Evolutionary conservation across 768 basidiomycete species (phyloP).

Genomic region (Leucocoprinus birnbaumii): DNA sequence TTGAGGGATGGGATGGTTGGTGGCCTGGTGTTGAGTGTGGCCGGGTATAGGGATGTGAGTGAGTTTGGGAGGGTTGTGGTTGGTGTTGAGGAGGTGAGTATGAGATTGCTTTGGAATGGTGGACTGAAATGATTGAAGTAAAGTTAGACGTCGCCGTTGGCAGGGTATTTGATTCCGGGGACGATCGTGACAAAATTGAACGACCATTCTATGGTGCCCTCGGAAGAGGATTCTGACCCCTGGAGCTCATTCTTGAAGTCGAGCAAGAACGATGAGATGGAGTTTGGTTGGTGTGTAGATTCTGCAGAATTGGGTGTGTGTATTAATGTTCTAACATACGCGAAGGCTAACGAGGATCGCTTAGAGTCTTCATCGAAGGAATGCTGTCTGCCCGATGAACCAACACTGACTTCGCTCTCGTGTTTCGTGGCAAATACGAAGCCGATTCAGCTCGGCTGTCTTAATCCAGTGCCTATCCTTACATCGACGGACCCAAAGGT

Average conservation of each 20-base stretch:
- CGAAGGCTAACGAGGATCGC: neutral
- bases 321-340: neutral
- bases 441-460: slow-evolving; percentile 36
- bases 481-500: slow-evolving; percentile 22
- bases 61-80: slow-evolving; percentile 53
- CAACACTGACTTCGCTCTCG: slow-evolving; percentile 39
- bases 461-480: slow-evolving; percentile 57
- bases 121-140: neutral
- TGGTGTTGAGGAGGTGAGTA: slow-evolving; percentile 48
- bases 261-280: slow-evolving; percentile 4
- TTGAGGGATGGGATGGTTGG: slow-evolving; percentile 22
- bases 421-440: slow-evolving; percentile 23
- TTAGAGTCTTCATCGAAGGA: slow-evolving; percentile 4
- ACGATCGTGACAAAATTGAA: slow-evolving; percentile 64
- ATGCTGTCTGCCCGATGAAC: slow-evolving; percentile 17
- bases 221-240: slow-evolving; percentile 7
- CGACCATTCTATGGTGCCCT: slow-evolving; percentile 45
- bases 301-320: slow-evolving; percentile 7
- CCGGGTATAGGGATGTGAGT: slow-evolving; percentile 53
- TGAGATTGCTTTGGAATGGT: neutral
- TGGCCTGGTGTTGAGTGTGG: neutral
- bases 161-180: slow-evolving; percentile 51
- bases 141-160: slow-evolving; percentile 59
- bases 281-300: slow-evolving; percentile 15
- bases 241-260: slow-evolving; percentile 22